Percentiles rank a stretch among this genome's conserved stretches.
Evolutionary conservation across 129 eudicot species (phyloP).

Genomic region (Flaveria brownii): DNA sequence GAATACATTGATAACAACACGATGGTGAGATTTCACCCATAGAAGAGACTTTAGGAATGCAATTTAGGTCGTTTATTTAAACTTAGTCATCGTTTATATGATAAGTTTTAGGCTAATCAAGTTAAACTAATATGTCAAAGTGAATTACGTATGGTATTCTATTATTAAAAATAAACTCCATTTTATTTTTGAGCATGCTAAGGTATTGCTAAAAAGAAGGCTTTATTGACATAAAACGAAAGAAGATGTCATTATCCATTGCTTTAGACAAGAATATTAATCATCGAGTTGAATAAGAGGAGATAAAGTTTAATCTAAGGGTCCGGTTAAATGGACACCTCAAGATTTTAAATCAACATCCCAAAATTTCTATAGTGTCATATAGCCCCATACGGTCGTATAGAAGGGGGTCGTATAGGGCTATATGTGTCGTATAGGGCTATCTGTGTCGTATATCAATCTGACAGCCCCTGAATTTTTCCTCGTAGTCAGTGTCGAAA

Average conservation of each 20-base stretch:
- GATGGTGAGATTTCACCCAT: too few species aligned
- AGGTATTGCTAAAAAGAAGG: not conserved
- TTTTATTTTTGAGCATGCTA: not conserved
- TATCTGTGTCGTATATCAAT: too few species aligned
- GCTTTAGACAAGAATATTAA: not conserved
- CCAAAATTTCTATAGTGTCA: too few species aligned
- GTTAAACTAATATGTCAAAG: not conserved
- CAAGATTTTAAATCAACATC: too few species aligned
- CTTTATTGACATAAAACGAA: not conserved
- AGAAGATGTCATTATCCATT: not conserved
- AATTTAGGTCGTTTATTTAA: not conserved
- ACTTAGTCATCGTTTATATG: not conserved
- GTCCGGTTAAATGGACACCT: too few species aligned
- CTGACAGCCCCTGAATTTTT: too few species aligned
- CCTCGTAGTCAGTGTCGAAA: too few species aligned
- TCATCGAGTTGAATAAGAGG: not conserved
- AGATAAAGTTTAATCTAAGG: not conserved
- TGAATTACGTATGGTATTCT: not conserved
- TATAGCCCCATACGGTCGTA: too few species aligned
- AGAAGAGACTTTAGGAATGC: not conserved
- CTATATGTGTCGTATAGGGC: too few species aligned
- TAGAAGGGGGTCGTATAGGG: too few species aligned
- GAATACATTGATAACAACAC: too few species aligned
- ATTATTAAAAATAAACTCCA: not conserved
- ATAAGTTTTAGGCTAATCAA: not conserved